A percentile compares a stretch with the other conserved stretches of the same genome.
phyloP scores from a whole-genome alignment of 345 rosid species.

The Psidium guajava region DNA sequence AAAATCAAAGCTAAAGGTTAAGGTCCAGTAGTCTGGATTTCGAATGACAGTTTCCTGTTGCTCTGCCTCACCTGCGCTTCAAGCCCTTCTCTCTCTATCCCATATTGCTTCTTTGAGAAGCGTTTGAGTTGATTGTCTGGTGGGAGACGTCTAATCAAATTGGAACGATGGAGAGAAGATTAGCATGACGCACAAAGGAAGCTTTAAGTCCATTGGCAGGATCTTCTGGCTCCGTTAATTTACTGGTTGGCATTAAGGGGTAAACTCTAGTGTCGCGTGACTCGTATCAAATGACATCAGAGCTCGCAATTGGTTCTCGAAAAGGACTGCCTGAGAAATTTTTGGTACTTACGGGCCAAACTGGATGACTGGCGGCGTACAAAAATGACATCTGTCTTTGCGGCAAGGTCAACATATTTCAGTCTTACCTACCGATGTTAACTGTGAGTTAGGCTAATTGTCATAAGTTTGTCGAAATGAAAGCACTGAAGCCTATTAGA shows the following conservation, averaged over 20 bases:
- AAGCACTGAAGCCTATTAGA: neutral
- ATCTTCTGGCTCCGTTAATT: neutral
- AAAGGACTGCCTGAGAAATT: neutral
- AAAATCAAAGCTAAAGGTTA: neutral
- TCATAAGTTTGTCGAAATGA: neutral
- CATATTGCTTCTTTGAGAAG: neutral
- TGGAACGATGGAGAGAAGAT: neutral
- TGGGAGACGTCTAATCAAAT: neutral
- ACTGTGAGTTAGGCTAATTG: neutral
- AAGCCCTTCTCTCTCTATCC: neutral
- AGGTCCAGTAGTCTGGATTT: neutral
- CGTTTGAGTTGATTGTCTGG: neutral
- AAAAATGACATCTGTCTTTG: neutral
- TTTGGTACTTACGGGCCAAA: neutral
- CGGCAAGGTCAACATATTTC: neutral
- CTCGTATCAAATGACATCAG: neutral
- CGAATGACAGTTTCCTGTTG: neutral
- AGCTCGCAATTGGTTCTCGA: neutral
- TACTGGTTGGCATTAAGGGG: neutral
- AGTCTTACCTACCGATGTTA: neutral
- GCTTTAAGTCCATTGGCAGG: neutral
- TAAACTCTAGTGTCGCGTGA: neutral
- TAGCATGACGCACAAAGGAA: neutral
- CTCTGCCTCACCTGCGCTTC: neutral
- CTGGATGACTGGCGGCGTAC: neutral